Base-by-base conservation (phyloP, 441 rosid species). In the Dalechampia spathulata region DNA sequence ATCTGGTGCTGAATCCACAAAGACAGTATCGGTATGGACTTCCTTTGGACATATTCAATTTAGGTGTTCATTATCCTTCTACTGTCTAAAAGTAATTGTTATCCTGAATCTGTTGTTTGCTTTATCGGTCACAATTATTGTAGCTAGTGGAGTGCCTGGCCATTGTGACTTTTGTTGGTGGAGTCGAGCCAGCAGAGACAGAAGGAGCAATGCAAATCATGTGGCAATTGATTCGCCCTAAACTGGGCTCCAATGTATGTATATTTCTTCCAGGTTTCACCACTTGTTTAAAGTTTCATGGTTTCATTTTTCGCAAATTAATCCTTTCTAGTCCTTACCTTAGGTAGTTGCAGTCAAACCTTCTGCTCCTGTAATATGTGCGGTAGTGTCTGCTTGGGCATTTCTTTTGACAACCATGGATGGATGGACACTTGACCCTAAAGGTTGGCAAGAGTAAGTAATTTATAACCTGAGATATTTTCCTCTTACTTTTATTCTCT, bases 191-290 rank as follows among this genome's bases (percentile, higher is more conserved):
- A 26, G 94, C 73, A 21, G 85, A 84, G 63, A 90, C 87, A 4
- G 92, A 90, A 59, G 77, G 45, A 64, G 72, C 96, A 17, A 87
- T 90, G 98, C 80, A 83, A 69, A 77, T 84, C 40, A 83, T 87
- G 77, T 94, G 99, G 98, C 96, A 90, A 62, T 47, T 87, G 75
- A 81, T 88, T 67, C 90, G 77, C 52, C 98, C 94, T 36, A 90
- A 90, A 70, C 77, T 80, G 11, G 90, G 88, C 34, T 80, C 98
- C 43, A 94, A 90, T 65, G 99, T 90, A 76, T 32, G 86, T 65
- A 42, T 6, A 1, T 49, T 38, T 13, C n/a, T 17, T 25, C 11
- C n/a, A n/a, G n/a, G n/a, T n/a, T n/a, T n/a, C n/a, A n/a, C n/a
- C n/a, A n/a, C n/a, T n/a, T n/a, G n/a, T n/a, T n/a, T n/a, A n/a